These are phyloP conservation scores for Pseudogymnoascus sp. DNA, from an alignment of 2,329 filamentous ascomycete species.

Conservation along the genomic window DNA sequence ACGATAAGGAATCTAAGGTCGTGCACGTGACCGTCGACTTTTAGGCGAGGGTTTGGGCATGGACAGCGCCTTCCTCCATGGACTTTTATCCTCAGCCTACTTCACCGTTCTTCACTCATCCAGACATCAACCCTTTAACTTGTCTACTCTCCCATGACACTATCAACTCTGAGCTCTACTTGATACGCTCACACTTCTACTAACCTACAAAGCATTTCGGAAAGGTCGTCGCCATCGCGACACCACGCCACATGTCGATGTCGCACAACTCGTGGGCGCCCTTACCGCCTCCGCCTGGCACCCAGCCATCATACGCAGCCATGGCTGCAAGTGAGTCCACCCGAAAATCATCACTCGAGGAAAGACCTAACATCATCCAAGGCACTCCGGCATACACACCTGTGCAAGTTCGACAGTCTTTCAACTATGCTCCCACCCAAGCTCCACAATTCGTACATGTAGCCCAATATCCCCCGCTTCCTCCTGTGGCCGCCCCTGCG, in stretches of 20 bases:
- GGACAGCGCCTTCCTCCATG: not conserved
- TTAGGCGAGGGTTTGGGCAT: constrained; percentile 7
- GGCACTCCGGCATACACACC: constrained; percentile 37
- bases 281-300: constrained; percentile 34
- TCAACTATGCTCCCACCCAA: constrained; percentile 32
- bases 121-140: not conserved
- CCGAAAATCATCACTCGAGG: constrained; percentile 1
- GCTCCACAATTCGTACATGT: constrained; percentile 12
- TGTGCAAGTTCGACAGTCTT: constrained; percentile 35
- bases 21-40: not conserved
- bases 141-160: not conserved
- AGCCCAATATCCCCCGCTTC: constrained; percentile 20
- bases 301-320: constrained; percentile 26
- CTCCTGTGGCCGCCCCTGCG: constrained; percentile 26
- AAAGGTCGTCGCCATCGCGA: not conserved
- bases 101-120: not conserved
- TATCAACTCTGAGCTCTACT: constrained; percentile 7
- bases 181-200: constrained; percentile 6
- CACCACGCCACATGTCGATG: constrained; percentile 8
- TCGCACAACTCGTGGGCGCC: constrained; percentile 21
- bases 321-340: constrained; percentile 25
- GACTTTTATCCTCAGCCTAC: not conserved
- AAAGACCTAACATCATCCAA: constrained; percentile 28
- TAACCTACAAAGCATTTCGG: not conserved
- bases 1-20: not conserved